Evolutionary conservation across 768 basidiomycete genomes (phyloP), one percentile per base, ranked within the genome.

Genomic region (Naematelia encephala): DNA sequence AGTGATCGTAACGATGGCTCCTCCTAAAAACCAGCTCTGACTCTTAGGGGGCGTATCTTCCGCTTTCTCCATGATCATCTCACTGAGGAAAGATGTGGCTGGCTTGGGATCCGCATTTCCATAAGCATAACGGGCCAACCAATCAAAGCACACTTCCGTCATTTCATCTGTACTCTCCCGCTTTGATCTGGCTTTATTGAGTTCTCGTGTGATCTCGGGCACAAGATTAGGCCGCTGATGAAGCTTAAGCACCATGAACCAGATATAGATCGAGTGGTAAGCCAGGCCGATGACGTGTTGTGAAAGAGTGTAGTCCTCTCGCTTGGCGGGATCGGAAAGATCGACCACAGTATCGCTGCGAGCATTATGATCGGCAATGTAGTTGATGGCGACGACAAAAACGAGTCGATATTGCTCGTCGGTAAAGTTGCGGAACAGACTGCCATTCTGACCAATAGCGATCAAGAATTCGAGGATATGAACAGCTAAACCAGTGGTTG

Each of bases 141-240:
- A 98, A 75, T 99, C 96, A 71, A 98, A 93, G 77, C 91, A 94
- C 30, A 98, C 94, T 72, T 97, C 91, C 0, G 92, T 90, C 25
- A 87, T 86, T 60, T 89, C 90, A 74, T 98, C 96, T 4, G 93
- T 80, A 42, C 84, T 82, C 1, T 80, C 79, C 54, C 83, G 84
- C 13, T 84, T 86, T 60, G 89, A 87, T 77, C 91, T 91, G 13
- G 91, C 91, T 23, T 91, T 81, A 8, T 93, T 80, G 0, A 99
- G 82, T 64, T 91, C 88, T 8, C 88, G 83, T 0, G 88, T 87
- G 73, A 99, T 91, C 78, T 87, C 91, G 26, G 85, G 83, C 26
- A 97, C 83, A 70, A 94, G 87, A 27, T 82, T 82, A 0, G 87
- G 86, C 13, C 96, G 83, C 67, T 94, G 88, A 0, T 86, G 82